Evolutionary conservation across 352 stramenopile genomes (phyloP), one percentile per base, ranked within the genome.

Genomic region (Pythium monospermum): DNA sequence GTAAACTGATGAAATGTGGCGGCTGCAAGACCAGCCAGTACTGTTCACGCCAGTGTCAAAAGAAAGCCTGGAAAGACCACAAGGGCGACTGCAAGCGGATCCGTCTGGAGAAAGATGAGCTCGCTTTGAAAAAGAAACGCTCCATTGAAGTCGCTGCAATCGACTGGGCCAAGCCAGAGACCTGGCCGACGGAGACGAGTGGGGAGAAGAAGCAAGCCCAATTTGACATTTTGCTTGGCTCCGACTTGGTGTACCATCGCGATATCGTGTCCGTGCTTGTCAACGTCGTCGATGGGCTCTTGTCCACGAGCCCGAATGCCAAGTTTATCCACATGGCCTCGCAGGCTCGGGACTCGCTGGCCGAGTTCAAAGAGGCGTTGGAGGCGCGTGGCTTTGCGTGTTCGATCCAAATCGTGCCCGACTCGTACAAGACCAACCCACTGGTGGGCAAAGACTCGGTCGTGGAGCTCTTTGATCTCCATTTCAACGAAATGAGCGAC

Each of bases 401-500:
- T 53, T 48, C 70, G 0, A 49, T 90, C 19, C 59, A 87, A 30
- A 66, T 87, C 53, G 78, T 92, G 10, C 78, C 77, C 10, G 82
- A 95, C 37, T 61, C 70, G 18, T 93, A 91, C 71, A 93, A 95
- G 63, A 65, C 53, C n/a, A 95, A 95, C 49, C 84, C 84, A 22
- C 54, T 95, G 12, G 80, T 91, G 3, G 72, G 75, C 43, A 70
- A 77, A 30, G 76, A 87, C 21, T 71, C 74, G 1, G 65, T 68
- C 1, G 62, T 83, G 18, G 77, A 90, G 61, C 60, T 94, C 25
- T 94, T 94, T 40, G 62, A 82, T 53, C 57, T 95, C 48, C 84
- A 95, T 55, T 95, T 95, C 63, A 92, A 92, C 69, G 84, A 95
- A 56, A 92, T 95, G 84, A 87, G 73, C 57, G 83, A 94, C 60